Evolutionary conservation across 129 eudicot species (phyloP).

Genomic region (Artemisia argyi): DNA sequence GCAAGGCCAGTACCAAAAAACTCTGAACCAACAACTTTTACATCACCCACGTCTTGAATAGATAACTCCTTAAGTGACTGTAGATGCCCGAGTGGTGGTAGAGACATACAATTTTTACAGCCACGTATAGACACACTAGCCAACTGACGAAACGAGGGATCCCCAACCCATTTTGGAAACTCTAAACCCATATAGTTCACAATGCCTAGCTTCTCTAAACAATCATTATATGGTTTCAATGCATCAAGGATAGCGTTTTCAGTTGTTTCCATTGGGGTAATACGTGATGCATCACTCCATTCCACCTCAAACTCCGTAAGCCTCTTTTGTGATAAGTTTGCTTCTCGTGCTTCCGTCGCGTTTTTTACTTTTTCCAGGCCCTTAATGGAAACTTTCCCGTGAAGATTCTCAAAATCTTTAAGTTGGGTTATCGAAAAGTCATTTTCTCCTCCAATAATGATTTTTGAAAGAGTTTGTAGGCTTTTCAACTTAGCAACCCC

Average conservation of each 20-base stretch:
- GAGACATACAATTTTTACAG: slow-evolving; percentile 7
- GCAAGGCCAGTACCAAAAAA: too few relatives aligned
- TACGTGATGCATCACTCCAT: slow-evolving; percentile 30
- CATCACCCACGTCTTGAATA: too few relatives aligned
- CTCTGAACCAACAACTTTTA: too few relatives aligned
- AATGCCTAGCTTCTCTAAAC: slow-evolving; percentile 23
- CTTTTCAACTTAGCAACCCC: slow-evolving; percentile 32
- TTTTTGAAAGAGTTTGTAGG: too few relatives aligned
- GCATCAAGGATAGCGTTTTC: slow-evolving; percentile 10
- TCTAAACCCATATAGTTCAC: slow-evolving; percentile 27
- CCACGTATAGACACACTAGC: neutral
- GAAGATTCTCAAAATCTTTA: slow-evolving; percentile 20
- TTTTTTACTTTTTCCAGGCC: slow-evolving; percentile 37
- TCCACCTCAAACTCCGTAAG: slow-evolving; percentile 29
- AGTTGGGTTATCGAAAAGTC: slow-evolving; percentile 23
- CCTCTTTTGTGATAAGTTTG: slow-evolving; percentile 27
- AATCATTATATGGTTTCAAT: slow-evolving; percentile 32
- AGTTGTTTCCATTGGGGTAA: neutral
- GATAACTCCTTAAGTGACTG: slow-evolving; percentile 32
- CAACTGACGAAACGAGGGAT: slow-evolving; percentile 2
- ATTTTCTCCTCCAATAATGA: slow-evolving; percentile 15
- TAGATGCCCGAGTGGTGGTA: slow-evolving; percentile 47
- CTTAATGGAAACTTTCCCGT: slow-evolving; percentile 29
- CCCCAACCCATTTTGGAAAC: slow-evolving; percentile 38
- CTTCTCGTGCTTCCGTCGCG: slow-evolving; percentile 37